Conservation (phyloP, 2,329 filamentous ascomycete species). For the Apiospora pterosperma region DNA sequence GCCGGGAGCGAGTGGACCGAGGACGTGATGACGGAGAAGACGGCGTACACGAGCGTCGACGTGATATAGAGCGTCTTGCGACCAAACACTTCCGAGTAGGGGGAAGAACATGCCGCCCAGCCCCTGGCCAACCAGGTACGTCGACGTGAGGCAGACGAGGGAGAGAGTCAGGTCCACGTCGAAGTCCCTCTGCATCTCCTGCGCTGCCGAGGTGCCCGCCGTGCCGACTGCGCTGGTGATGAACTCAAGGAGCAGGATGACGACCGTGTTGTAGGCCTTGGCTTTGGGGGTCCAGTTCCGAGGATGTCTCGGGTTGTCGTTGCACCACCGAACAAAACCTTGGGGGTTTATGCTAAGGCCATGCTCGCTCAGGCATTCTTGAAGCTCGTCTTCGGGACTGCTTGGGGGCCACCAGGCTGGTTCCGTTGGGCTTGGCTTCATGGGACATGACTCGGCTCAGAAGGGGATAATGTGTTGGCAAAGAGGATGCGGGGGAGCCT, state of each 20-base stretch:
- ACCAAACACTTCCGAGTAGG: slow-evolving; percentile 1
- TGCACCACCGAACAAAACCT: background rate
- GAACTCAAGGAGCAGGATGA: background rate
- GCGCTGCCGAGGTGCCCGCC: background rate
- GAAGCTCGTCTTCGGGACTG: too few species aligned
- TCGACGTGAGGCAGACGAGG: background rate
- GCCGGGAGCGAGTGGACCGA: background rate
- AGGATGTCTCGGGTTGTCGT: background rate
- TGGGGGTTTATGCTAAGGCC: background rate
- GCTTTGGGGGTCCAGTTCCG: background rate
- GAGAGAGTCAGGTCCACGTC: background rate
- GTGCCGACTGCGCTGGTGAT: background rate
- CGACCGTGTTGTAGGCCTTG: background rate
- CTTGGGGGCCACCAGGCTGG: too few species aligned
- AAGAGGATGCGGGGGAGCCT: too few species aligned
- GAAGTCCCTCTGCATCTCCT: background rate
- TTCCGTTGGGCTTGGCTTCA: too few species aligned
- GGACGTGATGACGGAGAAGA: background rate
- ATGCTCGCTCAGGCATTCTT: too few species aligned
- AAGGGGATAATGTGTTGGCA: too few species aligned
- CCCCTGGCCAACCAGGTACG: background rate
- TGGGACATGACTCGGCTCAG: too few species aligned
- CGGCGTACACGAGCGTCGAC: background rate
- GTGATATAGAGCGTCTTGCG: background rate
- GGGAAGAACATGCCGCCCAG: background rate